phyloP scores from a whole-genome alignment of 345 rosid genomes.

The Eucalyptus decipiens region DNA sequence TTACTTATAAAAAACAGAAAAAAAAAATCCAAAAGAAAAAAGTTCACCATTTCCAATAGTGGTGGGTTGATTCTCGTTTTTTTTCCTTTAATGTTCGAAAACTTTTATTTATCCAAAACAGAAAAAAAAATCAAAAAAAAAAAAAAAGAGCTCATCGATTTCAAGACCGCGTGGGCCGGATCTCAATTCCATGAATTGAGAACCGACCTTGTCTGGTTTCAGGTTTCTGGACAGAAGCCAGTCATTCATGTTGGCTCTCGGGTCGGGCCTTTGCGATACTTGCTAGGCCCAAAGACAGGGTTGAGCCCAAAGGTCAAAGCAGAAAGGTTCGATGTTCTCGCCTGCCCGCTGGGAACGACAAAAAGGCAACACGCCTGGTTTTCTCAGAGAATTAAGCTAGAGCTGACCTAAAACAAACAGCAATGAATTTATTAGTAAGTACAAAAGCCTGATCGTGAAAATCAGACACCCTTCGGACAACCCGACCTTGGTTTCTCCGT shows the following conservation, averaged over 20 bases:
- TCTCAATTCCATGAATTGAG: not conserved
- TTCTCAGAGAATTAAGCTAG: not conserved
- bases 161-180: no score
- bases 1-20: no score
- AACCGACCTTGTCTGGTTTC: not conserved
- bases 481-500: not conserved
- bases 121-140: no score
- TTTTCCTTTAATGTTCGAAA: no score
- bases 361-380: not conserved
- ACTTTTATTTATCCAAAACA: no score
- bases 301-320: not conserved
- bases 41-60: no score
- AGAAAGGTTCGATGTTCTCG: not conserved
- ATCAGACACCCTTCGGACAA: not conserved
- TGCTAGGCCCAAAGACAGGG: not conserved
- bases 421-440: not conserved
- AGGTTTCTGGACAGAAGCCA: not conserved
- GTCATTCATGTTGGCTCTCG: fast-evolving
- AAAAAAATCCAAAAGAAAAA: no score
- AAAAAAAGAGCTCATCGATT: not conserved
- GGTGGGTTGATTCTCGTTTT: no score
- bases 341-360: not conserved
- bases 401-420: not conserved
- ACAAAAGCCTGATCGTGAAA: not conserved
- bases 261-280: not conserved